Evolutionary conservation across 192 early-diverging fungal species (phyloP).

Genomic region (Entophlyctis luteolus): DNA sequence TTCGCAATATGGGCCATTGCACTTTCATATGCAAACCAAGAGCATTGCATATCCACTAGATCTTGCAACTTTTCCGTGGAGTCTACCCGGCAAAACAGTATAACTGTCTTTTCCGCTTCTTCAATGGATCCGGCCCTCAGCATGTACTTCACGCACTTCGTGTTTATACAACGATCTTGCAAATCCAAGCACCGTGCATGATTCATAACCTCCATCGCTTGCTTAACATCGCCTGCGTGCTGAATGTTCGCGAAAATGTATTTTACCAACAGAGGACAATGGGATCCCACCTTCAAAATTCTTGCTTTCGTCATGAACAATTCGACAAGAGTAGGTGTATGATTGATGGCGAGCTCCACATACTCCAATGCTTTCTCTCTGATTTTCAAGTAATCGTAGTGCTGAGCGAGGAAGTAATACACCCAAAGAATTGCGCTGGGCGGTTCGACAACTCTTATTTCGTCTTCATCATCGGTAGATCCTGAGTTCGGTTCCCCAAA

Average conservation of each 20-base stretch:
- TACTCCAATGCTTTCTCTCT: slow-evolving; percentile 65
- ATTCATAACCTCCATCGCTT: slow-evolving; percentile 77
- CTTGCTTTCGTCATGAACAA: slow-evolving; percentile 89
- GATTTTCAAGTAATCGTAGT: slow-evolving; percentile 74
- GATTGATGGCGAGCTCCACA: slow-evolving; percentile 77
- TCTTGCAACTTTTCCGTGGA: slow-evolving; percentile 67
- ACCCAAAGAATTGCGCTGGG: slow-evolving; percentile 82
- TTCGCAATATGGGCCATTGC: slow-evolving; percentile 68
- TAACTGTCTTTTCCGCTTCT: slow-evolving; percentile 80
- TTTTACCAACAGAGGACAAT: neutral
- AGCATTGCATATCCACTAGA: slow-evolving; percentile 85
- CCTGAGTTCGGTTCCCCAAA: slow-evolving; percentile 28
- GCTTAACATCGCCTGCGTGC: slow-evolving; percentile 72
- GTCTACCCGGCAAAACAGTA: slow-evolving; percentile 75
- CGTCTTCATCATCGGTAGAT: slow-evolving; percentile 37
- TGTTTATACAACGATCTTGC: slow-evolving; percentile 92
- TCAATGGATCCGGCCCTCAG: slow-evolving; percentile 72
- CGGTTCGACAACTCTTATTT: slow-evolving; percentile 60
- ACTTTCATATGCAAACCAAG: slow-evolving; percentile 81
- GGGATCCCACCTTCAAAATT: slow-evolving; percentile 70
- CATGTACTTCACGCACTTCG: slow-evolving; percentile 92
- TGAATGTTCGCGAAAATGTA: slow-evolving; percentile 15
- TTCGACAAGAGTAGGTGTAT: slow-evolving; percentile 89
- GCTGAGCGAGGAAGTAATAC: slow-evolving; percentile 87
- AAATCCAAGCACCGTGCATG: slow-evolving; percentile 83